phyloP scores from a whole-genome alignment of 495 filamentous ascomycete genomes.

The Penicillium silybi region DNA sequence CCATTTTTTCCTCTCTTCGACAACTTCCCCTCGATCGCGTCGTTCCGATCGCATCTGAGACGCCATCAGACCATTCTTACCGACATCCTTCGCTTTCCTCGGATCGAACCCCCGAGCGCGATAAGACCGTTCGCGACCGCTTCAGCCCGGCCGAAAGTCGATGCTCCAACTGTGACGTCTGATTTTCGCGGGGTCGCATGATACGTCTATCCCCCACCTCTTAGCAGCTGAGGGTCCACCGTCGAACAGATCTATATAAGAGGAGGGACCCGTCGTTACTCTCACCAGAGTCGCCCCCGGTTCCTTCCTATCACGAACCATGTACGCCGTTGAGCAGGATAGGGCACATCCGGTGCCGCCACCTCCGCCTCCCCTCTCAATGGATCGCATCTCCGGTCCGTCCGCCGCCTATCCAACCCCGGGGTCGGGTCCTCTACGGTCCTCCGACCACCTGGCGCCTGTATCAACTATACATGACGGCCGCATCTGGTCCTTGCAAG shows the following conservation, averaged over 20 bases:
- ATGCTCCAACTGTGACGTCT: slow-evolving; percentile 35
- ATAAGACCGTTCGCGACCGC: slow-evolving; percentile 8
- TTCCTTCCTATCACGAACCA: slow-evolving; percentile 29
- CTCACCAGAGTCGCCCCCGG: slow-evolving; percentile 18
- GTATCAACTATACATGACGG: slow-evolving; percentile 41
- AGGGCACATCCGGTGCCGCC: slow-evolving; percentile 39
- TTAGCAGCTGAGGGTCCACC: slow-evolving; percentile 5
- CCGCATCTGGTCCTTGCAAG: slow-evolving; percentile 63
- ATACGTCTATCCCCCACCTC: slow-evolving; percentile 12
- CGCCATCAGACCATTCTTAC: background rate
- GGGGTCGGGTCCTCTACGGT: slow-evolving; percentile 28
- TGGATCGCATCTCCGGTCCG: slow-evolving; percentile 46
- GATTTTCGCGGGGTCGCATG: slow-evolving; percentile 29
- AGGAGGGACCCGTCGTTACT: slow-evolving; percentile 11
- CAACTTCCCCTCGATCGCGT: background rate
- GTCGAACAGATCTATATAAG: slow-evolving; percentile 13
- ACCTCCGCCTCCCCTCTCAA: slow-evolving; percentile 41
- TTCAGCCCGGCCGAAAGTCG: slow-evolving; percentile 19
- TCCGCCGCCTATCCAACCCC: slow-evolving; percentile 41
- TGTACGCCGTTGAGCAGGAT: slow-evolving; percentile 44
- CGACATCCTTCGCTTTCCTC: background rate
- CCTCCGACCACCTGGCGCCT: slow-evolving; percentile 36
- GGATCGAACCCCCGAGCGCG: background rate
- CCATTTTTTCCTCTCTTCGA: slow-evolving; percentile 1
- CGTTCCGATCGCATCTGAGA: background rate